Percentiles rank a stretch among this genome's conserved stretches.
These are phyloP conservation scores for Epichloe glyceriae DNA, from an alignment of 2,329 filamentous ascomycete genomes.

Conservation along the genomic window DNA sequence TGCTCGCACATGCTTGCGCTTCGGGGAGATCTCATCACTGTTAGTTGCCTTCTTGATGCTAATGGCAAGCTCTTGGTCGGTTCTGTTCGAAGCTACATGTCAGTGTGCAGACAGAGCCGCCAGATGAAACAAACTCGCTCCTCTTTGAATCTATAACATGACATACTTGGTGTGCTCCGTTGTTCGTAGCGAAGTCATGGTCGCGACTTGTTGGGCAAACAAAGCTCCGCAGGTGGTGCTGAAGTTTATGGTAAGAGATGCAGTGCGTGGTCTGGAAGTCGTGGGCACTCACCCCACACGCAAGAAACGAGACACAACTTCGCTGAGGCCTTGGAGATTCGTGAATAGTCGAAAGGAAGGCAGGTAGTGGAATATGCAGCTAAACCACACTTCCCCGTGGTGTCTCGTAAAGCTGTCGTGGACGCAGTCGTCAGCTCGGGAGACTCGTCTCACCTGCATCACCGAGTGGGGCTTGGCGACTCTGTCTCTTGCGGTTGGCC, in stretches of 20 bases:
- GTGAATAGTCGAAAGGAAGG: not conserved
- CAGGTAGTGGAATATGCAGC: not conserved
- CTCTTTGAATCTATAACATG: not conserved
- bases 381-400: not conserved
- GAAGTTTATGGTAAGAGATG: slow-evolving; percentile 1
- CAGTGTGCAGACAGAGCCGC: not conserved
- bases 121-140: not conserved
- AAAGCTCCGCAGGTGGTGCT: slow-evolving; percentile 2
- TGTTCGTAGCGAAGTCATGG: slow-evolving; percentile 20
- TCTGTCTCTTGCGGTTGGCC: not conserved
- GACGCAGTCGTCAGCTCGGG: not conserved
- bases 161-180: slow-evolving; percentile 25
- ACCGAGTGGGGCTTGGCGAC: slow-evolving; percentile 2
- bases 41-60: slow-evolving; percentile 60
- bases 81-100: slow-evolving; percentile 27
- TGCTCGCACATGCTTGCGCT: slow-evolving; percentile 88
- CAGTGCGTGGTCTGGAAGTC: not conserved
- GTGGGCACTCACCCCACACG: not conserved
- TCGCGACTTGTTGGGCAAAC: slow-evolving; percentile 6
- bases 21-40: slow-evolving; percentile 53
- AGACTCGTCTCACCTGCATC: not conserved
- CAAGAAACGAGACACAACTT: not conserved
- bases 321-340: not conserved
- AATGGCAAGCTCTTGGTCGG: slow-evolving; percentile 55
- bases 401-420: not conserved